Conservation (phyloP, 805 yeast species). For the Isabelozyma pseudorhagii region DNA sequence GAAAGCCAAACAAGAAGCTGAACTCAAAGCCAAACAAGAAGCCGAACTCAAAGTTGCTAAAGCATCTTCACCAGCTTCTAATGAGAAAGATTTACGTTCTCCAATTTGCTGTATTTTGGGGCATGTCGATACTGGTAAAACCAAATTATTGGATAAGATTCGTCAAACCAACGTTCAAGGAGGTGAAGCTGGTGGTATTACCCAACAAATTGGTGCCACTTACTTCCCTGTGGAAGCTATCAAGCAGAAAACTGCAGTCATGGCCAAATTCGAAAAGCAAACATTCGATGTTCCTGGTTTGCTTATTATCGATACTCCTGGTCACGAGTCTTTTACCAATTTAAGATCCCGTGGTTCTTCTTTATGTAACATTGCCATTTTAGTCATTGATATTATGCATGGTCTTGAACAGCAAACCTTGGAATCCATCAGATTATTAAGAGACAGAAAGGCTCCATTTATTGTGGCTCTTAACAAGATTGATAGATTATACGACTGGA, state of each 20-base stretch:
- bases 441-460: constrained; percentile 98
- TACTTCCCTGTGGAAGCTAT: constrained; percentile 97
- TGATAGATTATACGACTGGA: constrained; percentile 97
- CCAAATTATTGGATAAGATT: constrained; percentile 91
- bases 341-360: constrained; percentile 99
- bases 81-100: constrained; percentile 75
- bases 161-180: constrained; percentile 99
- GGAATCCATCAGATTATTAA: constrained; percentile 85
- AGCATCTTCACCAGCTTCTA: constrained; percentile 21
- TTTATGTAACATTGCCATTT: constrained; percentile 96
- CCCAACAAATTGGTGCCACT: constrained; percentile 99
- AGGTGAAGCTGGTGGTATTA: constrained; percentile 99
- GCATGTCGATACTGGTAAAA: constrained; percentile 99
- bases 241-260: constrained; percentile 84
- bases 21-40: constrained; percentile 26
- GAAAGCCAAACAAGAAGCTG: constrained; percentile 26
- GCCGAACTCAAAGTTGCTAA: constrained; percentile 22
- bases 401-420: constrained; percentile 97
- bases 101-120: constrained; percentile 99
- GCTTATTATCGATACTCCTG: constrained; percentile 96
- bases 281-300: constrained; percentile 95
- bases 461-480: constrained; percentile 96
- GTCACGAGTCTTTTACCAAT: constrained; percentile 98
- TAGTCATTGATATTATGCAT: constrained; percentile 98
- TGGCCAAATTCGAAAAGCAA: constrained; percentile 82